Evolutionary conservation across 768 basidiomycete genomes (phyloP).

Genomic region (Holtermannia corniformis): DNA sequence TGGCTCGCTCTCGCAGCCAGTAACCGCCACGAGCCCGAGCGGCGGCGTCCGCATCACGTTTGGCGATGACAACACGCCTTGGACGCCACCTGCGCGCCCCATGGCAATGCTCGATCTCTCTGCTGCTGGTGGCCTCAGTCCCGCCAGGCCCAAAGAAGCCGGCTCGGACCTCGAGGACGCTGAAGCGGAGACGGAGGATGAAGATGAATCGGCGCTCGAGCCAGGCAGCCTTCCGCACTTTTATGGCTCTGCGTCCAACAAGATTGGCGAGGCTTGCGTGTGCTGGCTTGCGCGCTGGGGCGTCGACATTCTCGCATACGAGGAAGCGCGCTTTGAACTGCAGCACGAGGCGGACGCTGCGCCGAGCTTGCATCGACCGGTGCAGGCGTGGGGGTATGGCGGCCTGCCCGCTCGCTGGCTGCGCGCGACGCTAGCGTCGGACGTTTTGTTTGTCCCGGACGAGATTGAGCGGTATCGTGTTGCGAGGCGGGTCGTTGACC

Average conservation of each 20-base stretch:
- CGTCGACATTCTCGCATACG: slow-evolving; percentile 60
- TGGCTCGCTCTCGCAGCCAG: not conserved
- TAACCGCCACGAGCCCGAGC: not conserved
- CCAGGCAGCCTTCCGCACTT: slow-evolving; percentile 50
- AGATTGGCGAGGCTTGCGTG: slow-evolving; percentile 78
- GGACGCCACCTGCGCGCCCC: too few species aligned
- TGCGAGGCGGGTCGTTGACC: slow-evolving; percentile 63
- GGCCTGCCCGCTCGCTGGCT: slow-evolving; percentile 69
- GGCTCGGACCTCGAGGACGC: not conserved
- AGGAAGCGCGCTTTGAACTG: slow-evolving; percentile 44
- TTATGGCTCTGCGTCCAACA: slow-evolving; percentile 82
- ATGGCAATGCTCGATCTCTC: too few species aligned
- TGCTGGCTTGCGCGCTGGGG: slow-evolving; percentile 88
- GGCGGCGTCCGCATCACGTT: too few species aligned
- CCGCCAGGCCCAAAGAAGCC: not conserved
- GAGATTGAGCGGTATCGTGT: slow-evolving; percentile 74
- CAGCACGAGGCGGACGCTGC: not conserved
- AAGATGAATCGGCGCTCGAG: too few species aligned
- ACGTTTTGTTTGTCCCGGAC: slow-evolving; percentile 66
- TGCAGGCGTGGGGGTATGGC: slow-evolving; percentile 62
- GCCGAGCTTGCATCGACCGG: slow-evolving; percentile 30
- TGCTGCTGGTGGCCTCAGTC: too few species aligned
- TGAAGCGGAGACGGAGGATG: not conserved
- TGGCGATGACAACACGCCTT: too few species aligned
- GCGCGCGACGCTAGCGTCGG: slow-evolving; percentile 61